Percentiles rank a stretch among this genome's conserved stretches.
These are phyloP conservation scores for Globisporangium acanthophoron DNA, from an alignment of 352 stramenopile species.

Conservation along the genomic window DNA sequence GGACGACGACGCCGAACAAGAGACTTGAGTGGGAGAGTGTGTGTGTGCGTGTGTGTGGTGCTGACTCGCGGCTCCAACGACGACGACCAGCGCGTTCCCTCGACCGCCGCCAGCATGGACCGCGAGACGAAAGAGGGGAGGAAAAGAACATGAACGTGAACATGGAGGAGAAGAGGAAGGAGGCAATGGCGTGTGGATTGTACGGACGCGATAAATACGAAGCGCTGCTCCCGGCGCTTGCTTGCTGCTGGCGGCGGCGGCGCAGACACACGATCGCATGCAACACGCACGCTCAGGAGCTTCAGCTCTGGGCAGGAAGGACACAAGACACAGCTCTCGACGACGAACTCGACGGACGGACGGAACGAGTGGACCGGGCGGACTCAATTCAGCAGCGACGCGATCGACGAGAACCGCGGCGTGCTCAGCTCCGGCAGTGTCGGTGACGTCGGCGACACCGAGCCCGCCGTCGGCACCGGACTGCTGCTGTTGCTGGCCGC, in stretches of 20 bases:
- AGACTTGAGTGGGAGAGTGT: too few relatives aligned
- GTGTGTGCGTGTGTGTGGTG: too few relatives aligned
- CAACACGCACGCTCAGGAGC: background rate
- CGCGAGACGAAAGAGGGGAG: too few relatives aligned
- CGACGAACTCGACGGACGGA: background rate
- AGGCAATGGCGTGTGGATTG: background rate
- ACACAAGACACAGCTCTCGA: background rate
- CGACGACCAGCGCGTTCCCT: too few relatives aligned
- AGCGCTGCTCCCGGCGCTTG: background rate
- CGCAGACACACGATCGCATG: background rate
- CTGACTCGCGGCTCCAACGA: too few relatives aligned
- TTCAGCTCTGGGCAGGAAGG: background rate
- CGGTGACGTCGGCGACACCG: slow-evolving; percentile 8
- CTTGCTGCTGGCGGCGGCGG: background rate
- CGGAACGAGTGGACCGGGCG: background rate
- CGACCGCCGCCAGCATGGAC: too few relatives aligned
- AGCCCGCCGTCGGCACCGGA: background rate
- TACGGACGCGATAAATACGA: background rate
- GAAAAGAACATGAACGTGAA: background rate
- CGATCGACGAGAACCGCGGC: slow-evolving; percentile 28
- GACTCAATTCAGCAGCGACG: slow-evolving; percentile 45
- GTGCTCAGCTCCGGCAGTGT: slow-evolving; percentile 10
- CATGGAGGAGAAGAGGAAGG: background rate
- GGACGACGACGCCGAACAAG: background rate
- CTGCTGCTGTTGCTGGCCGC: background rate